A percentile compares a stretch with the other conserved stretches of the same genome.
These are phyloP conservation scores for Raffaelea ambrosiae DNA, from an alignment of 2,329 filamentous ascomycete genomes.

Conservation along the genomic window DNA sequence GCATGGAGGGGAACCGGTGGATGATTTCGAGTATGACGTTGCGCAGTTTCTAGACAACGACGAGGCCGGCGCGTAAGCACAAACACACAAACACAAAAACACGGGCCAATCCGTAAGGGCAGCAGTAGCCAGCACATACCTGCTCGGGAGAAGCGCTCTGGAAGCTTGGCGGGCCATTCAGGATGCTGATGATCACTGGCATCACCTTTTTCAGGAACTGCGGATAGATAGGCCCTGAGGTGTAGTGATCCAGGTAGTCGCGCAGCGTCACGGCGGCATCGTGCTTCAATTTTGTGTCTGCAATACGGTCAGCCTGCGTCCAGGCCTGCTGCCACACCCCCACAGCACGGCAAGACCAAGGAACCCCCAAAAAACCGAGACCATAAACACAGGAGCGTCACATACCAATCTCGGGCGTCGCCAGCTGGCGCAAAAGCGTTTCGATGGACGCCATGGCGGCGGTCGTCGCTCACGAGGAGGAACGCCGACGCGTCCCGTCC, in stretches of 20 bases:
- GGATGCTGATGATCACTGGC: constrained; percentile 78
- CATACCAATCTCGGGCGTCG: constrained; percentile 47
- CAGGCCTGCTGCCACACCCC: not conserved
- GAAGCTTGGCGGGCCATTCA: constrained; percentile 82
- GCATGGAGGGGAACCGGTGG: constrained; percentile 68
- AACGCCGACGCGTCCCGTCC: constrained; percentile 3
- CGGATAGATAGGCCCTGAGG: constrained; percentile 62
- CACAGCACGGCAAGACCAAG: no score
- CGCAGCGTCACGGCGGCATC: constrained; percentile 79
- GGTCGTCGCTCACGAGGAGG: constrained; percentile 10
- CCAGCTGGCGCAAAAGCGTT: constrained; percentile 49
- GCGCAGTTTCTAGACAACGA: constrained; percentile 60
- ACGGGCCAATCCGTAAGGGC: no score
- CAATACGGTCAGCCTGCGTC: not conserved
- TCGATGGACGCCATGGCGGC: constrained; percentile 56
- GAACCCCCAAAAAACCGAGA: not conserved
- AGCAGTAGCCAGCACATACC: constrained; percentile 48
- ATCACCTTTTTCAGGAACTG: constrained; percentile 81
- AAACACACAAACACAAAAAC: not conserved
- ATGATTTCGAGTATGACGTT: constrained; percentile 92
- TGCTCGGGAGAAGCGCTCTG: constrained; percentile 86
- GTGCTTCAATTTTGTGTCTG: constrained; percentile 74
- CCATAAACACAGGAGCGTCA: not conserved
- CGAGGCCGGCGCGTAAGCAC: constrained; percentile 12
- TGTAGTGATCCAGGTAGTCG: constrained; percentile 87